Percentiles rank a stretch among this genome's conserved stretches.
Conservation (phyloP, 2,329 filamentous ascomycete species). For the Botrytis hyacinthi region DNA sequence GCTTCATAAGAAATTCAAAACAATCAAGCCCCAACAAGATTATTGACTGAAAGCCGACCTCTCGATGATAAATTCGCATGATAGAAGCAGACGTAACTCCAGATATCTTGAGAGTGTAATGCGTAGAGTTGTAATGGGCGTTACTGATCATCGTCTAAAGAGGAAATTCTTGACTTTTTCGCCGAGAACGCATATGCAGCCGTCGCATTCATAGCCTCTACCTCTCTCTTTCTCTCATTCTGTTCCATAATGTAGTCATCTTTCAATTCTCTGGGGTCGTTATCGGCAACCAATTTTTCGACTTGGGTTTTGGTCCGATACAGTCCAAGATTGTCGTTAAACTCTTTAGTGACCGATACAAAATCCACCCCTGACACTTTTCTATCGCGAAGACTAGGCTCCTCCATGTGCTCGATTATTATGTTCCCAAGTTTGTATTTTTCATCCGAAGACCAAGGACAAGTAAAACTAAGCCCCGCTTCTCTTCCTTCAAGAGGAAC, state of each 20-base stretch:
- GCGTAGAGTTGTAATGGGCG: background rate
- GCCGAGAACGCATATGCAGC: background rate
- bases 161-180: background rate
- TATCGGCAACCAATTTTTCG: background rate
- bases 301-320: background rate
- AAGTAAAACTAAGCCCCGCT: background rate
- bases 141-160: background rate
- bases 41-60: background rate
- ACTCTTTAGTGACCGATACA: background rate
- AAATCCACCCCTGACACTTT: background rate
- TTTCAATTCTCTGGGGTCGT: background rate
- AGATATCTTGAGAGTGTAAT: background rate
- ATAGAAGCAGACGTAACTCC: background rate
- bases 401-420: background rate
- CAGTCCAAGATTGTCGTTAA: background rate
- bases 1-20: background rate
- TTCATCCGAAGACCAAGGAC: background rate
- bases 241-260: background rate
- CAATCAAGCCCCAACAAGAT: background rate
- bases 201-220: accelerated
- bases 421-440: background rate
- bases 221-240: background rate
- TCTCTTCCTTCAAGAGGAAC: background rate
- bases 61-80: background rate
- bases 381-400: background rate